A percentile compares a stretch with the other conserved stretches of the same genome.
phyloP scores from a whole-genome alignment of 805 yeast species.

The Saturnispora saitoi region DNA sequence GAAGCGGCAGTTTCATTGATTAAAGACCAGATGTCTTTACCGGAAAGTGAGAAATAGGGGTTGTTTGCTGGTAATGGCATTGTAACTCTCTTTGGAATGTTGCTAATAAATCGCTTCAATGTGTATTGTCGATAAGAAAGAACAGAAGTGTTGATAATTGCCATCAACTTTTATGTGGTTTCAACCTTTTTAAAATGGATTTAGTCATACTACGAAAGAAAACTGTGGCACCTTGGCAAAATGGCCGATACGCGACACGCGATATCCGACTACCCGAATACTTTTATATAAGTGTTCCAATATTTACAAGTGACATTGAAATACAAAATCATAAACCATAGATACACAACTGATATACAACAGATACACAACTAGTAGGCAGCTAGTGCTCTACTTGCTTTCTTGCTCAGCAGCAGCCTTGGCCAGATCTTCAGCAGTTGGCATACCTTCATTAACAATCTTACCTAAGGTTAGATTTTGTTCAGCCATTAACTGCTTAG shows the following conservation, averaged over 20 bases:
- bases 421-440: slow-evolving; percentile 58
- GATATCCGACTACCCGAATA: no score
- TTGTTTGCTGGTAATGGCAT: slow-evolving; percentile 37
- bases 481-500: slow-evolving; percentile 73
- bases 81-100: not conserved
- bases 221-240: not conserved
- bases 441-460: slow-evolving; percentile 74
- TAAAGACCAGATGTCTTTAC: slow-evolving; percentile 90
- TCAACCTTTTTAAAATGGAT: not conserved
- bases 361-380: not conserved
- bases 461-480: slow-evolving; percentile 81
- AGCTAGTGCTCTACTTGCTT: not conserved
- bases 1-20: slow-evolving; percentile 93
- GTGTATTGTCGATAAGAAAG: not conserved
- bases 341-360: not conserved
- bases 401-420: slow-evolving; percentile 26
- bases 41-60: slow-evolving; percentile 60
- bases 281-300: not conserved
- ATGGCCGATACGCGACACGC: not conserved
- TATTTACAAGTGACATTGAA: not conserved
- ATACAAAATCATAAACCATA: not conserved
- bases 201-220: not conserved
- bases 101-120: not conserved
- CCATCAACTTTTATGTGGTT: not conserved
- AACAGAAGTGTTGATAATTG: not conserved